phyloP scores from a whole-genome alignment of 1,139 yeast genomes.

The Pneumocystis carinii region DNA sequence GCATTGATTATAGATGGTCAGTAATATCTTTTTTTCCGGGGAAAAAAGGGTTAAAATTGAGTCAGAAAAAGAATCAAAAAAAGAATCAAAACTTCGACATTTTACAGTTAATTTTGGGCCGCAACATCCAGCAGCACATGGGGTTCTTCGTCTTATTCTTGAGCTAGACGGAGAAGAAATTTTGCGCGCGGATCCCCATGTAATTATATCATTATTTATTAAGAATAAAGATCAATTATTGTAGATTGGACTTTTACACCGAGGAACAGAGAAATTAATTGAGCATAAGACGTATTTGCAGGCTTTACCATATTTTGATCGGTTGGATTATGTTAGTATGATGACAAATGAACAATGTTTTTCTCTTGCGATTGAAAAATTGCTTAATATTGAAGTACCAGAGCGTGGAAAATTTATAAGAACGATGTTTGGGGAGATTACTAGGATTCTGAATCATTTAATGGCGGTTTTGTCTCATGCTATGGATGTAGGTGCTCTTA shows the following conservation, averaged over 20 bases:
- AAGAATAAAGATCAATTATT: not conserved
- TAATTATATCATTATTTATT: not conserved
- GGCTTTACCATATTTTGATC: slow-evolving; percentile 77
- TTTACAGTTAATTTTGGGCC: slow-evolving; percentile 86
- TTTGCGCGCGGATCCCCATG: slow-evolving; percentile 71
- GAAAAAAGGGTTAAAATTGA: slow-evolving; percentile 1
- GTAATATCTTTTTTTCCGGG: not conserved
- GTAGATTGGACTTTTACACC: slow-evolving; percentile 58
- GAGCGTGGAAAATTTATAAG: slow-evolving; percentile 72
- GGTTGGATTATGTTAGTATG: slow-evolving; percentile 71
- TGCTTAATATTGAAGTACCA: slow-evolving; percentile 73
- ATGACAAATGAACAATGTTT: slow-evolving; percentile 87
- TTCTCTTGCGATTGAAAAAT: slow-evolving; percentile 70
- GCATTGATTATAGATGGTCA: not conserved
- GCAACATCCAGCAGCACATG: slow-evolving; percentile 92
- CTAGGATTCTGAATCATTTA: slow-evolving; percentile 69
- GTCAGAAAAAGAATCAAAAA: not conserved
- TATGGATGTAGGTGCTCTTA: slow-evolving; percentile 90
- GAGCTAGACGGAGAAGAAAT: slow-evolving; percentile 85
- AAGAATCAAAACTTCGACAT: slow-evolving; percentile 48
- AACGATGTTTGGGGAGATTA: slow-evolving; percentile 75
- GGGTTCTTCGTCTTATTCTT: slow-evolving; percentile 71
- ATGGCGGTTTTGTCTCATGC: slow-evolving; percentile 82
- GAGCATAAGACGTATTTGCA: slow-evolving; percentile 46
- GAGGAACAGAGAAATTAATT: slow-evolving; percentile 81